phyloP scores from a whole-genome alignment of 305 asterid species.

The Fraxinus floribunda region DNA sequence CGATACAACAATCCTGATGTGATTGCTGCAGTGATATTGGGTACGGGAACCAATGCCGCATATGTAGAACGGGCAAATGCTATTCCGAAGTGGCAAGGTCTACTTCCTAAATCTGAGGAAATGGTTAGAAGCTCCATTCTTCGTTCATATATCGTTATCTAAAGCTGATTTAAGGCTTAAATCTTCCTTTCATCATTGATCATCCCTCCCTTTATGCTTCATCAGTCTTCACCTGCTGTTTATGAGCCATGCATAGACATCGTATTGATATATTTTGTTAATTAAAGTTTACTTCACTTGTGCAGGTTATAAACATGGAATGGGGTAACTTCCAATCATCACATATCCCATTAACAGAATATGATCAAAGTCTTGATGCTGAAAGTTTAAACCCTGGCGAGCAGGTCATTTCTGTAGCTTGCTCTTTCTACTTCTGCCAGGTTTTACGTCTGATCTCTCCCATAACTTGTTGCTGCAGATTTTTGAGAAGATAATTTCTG shows the following conservation, averaged over 20 bases:
- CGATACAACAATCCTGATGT: constrained; percentile 55
- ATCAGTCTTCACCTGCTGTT: neutral
- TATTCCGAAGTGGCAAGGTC: constrained; percentile 89
- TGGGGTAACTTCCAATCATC: constrained; percentile 89
- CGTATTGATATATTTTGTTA: neutral
- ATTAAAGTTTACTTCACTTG: constrained; percentile 20
- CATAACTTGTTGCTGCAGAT: constrained; percentile 47
- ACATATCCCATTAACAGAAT: constrained; percentile 79
- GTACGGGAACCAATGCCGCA: constrained; percentile 93
- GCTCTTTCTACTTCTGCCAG: neutral
- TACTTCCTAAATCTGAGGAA: constrained; percentile 78
- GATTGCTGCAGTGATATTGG: constrained; percentile 71
- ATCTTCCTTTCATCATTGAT: neutral
- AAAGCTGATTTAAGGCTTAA: neutral
- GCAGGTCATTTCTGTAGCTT: constrained; percentile 46
- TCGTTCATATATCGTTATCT: neutral
- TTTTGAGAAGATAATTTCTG: constrained; percentile 78
- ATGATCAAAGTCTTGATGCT: constrained; percentile 67
- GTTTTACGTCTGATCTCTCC: constrained; percentile 11
- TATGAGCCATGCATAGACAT: neutral
- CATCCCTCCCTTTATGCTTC: constrained; percentile 4
- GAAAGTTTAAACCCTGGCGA: constrained; percentile 92
- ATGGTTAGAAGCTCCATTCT: constrained; percentile 52
- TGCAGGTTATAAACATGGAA: constrained; percentile 89
- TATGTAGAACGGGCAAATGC: constrained; percentile 85